Evolutionary conservation across 768 basidiomycete genomes (phyloP).

Genomic region (Solioccasus polychromus): DNA sequence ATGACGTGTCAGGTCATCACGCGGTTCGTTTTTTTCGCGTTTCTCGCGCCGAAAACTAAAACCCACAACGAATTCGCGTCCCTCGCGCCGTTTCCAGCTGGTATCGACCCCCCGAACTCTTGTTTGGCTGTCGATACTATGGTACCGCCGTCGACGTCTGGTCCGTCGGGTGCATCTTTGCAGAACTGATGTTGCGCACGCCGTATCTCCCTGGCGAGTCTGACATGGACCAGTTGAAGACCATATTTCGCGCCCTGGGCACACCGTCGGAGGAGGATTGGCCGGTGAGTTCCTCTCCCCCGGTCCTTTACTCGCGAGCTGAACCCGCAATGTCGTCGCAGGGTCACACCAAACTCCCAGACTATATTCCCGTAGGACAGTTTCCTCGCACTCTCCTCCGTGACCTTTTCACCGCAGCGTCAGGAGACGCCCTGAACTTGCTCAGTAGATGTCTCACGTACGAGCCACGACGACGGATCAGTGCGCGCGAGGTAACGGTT

Average conservation of each 20-base stretch:
- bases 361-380: conserved; percentile 83
- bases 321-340: conserved; percentile 27
- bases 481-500: conserved; percentile 78
- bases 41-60: background rate
- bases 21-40: conserved; percentile 49
- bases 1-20: conserved; percentile 99
- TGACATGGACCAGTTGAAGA: conserved; percentile 96
- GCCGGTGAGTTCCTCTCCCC: conserved; percentile 61
- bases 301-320: background rate
- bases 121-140: conserved; percentile 90
- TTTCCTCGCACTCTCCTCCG: conserved; percentile 82
- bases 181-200: conserved; percentile 93
- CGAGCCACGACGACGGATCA: conserved; percentile 81
- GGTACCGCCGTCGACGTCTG: conserved; percentile 92
- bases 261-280: conserved; percentile 97
- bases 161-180: conserved; percentile 98
- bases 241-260: conserved; percentile 90
- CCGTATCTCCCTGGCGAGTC: conserved; percentile 95
- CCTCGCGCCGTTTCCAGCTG: conserved; percentile 58
- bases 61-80: too few relatives aligned
- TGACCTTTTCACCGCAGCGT: conserved; percentile 89
- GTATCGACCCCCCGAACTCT: conserved; percentile 96
- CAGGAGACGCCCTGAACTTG: conserved; percentile 79
- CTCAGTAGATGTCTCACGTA: conserved; percentile 77
- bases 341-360: conserved; percentile 90